Conservation (phyloP, 1,284 basidiomycete genomes). For the Anthracocystis panici-leucophaei region DNA sequence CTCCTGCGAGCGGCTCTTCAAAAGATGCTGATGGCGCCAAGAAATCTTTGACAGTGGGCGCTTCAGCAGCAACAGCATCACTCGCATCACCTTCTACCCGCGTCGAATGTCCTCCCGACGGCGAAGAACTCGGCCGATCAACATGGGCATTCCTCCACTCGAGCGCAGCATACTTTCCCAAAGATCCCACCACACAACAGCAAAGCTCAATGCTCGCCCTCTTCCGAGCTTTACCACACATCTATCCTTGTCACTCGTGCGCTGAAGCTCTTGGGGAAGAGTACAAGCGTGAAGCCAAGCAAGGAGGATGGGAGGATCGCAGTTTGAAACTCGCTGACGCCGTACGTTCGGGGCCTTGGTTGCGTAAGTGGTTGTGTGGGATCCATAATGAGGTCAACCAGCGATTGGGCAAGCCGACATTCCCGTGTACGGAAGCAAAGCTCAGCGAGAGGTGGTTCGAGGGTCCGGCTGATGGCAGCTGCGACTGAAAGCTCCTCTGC, state of each 20-base stretch:
- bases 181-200: conserved; percentile 52
- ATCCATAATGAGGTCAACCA: conserved; percentile 68
- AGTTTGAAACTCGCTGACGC: conserved; percentile 29
- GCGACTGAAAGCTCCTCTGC: conserved; percentile 39
- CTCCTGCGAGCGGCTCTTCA: background rate
- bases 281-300: conserved; percentile 41
- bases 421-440: conserved; percentile 54
- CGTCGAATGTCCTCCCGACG: conserved; percentile 61
- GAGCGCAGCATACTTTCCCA: conserved; percentile 66
- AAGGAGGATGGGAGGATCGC: conserved; percentile 47
- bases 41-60: conserved; percentile 2
- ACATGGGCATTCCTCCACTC: conserved; percentile 67
- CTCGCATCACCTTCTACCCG: conserved; percentile 9
- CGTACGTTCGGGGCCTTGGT: conserved; percentile 32
- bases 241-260: conserved; percentile 66
- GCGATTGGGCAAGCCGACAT: conserved; percentile 62
- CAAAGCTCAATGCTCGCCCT: conserved; percentile 57
- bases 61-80: conserved; percentile 13
- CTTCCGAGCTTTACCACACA: conserved; percentile 53
- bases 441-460: conserved; percentile 63
- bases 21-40: background rate
- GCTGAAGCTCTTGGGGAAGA: conserved; percentile 59
- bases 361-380: conserved; percentile 64
- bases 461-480: conserved; percentile 59
- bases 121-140: conserved; percentile 61